Percentiles rank a stretch among this genome's conserved stretches.
phyloP scores from a whole-genome alignment of 345 rosid species.

The Gynandropsis gynandra region DNA sequence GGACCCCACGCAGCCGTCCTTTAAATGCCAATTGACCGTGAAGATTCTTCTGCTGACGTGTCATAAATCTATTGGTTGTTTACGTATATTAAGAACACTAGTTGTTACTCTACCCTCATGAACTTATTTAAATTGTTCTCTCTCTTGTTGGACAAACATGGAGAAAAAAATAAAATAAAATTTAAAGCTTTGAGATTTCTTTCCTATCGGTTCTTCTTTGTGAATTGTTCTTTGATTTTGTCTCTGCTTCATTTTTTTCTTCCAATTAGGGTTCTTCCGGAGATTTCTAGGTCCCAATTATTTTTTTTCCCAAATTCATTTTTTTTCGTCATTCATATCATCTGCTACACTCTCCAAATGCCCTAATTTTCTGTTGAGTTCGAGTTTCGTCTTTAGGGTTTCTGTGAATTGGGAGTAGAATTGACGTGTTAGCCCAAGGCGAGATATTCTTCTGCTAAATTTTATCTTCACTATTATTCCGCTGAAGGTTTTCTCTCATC shows the following conservation, averaged over 20 bases:
- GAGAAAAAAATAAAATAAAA: constrained; percentile 18
- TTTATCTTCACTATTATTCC: constrained; percentile 16
- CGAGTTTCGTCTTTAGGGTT: constrained; percentile 11
- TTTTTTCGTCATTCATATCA: not conserved
- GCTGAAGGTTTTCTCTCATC: constrained; percentile 18
- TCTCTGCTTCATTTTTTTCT: constrained; percentile 1
- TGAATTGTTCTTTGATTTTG: constrained; percentile 22
- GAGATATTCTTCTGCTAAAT: constrained; percentile 21
- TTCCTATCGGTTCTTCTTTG: constrained; percentile 21
- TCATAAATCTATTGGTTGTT: not conserved
- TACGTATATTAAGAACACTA: constrained; percentile 1
- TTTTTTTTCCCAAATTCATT: constrained; percentile 13
- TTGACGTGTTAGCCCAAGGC: constrained; percentile 27
- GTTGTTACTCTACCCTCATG: constrained; percentile 12
- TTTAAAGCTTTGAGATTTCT: constrained; percentile 22
- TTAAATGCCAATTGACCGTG: constrained; percentile 22
- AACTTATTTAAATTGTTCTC: constrained; percentile 5
- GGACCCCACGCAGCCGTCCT: constrained; percentile 21
- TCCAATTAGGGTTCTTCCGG: constrained; percentile 15
- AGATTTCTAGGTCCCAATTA: constrained; percentile 22
- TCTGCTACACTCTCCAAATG: constrained; percentile 9
- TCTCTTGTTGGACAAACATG: constrained; percentile 17
- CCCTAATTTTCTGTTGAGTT: constrained; percentile 19
- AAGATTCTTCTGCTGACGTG: constrained; percentile 16
- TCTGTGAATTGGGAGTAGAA: constrained; percentile 27